Evolutionary conservation across 345 rosid genomes (phyloP).

Genomic region (Citrus reticulata): DNA sequence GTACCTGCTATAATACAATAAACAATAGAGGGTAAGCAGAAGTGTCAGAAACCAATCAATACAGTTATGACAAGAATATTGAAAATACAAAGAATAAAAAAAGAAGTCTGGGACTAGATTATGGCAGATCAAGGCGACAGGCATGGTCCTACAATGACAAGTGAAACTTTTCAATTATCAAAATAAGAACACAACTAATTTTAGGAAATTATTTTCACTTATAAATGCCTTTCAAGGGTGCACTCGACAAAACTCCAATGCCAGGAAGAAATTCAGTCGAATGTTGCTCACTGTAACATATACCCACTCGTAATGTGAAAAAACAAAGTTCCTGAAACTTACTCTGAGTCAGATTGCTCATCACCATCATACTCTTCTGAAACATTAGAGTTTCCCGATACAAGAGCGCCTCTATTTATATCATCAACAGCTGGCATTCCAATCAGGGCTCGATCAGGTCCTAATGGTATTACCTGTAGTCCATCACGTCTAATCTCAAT

Average conservation of each 20-base stretch:
- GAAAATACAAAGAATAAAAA: not conserved
- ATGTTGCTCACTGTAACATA: not conserved
- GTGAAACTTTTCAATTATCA: not conserved
- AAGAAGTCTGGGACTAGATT: not conserved
- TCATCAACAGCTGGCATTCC: conserved; percentile 51
- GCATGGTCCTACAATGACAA: not conserved
- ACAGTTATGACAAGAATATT: not conserved
- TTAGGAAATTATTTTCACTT: not conserved
- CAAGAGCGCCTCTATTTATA: conserved; percentile 41
- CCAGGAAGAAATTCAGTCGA: not conserved
- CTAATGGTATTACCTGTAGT: conserved; percentile 46
- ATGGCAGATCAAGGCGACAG: not conserved
- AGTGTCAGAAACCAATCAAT: not conserved
- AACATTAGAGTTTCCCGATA: conserved; percentile 34
- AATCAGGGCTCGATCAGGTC: conserved; percentile 64
- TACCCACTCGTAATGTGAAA: not conserved
- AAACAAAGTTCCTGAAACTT: conserved; percentile 31
- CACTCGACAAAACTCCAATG: not conserved
- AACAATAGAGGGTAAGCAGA: conserved; percentile 1
- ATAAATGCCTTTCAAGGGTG: not conserved
- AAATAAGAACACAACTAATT: not conserved
- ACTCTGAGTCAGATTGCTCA: conserved; percentile 90
- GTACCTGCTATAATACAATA: conserved; percentile 57
- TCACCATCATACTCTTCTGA: conserved; percentile 72
- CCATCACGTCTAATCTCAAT: conserved; percentile 78